Evolutionary conservation across 2,329 filamentous ascomycete genomes (phyloP), one percentile per base, ranked within the genome.

Genomic region (Diaporthe ilicicola): DNA sequence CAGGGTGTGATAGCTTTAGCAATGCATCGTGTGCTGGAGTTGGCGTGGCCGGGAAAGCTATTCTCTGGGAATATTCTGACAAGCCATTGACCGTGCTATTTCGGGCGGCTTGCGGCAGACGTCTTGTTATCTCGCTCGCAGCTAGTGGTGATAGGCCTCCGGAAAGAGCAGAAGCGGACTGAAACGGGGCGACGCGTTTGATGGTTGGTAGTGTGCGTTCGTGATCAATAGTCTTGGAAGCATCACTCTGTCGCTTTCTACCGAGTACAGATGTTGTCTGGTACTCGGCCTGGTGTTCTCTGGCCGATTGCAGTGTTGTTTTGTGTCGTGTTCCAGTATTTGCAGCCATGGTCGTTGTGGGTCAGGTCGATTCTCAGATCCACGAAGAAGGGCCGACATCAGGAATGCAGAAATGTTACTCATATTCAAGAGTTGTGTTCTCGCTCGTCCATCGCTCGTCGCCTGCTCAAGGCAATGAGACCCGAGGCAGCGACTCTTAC

Each of bases 1-100:
- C 82, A 1, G 87, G 83, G 78, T 94, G 89, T 5, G 86, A 85
- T 37, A 95, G 83, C 17, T 86, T 89, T 22, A 94, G 84, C 69
- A 87, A 82, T 10, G 87, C 85, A 74, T 91, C 88, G 34, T 79
- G 72, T 15, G 82, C 81, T 4, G 84, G 80, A 1, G 84, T 85
- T 1, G 89, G 89, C 6, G 89, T 91, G 12, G 87, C 84, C 51
- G 84, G 81, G 59, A 89, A 80, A 3, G 76, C 75, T 64, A 81
- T 83, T 64, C 89, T 83, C 76, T 92, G 90, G 0, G 88, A 87
- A 76, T 90, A 90, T 72, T 90, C 87, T 19, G 86, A 86, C 3
- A 80, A 15, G 19, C 37, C 51, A 32, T 66, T 53, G 29, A 61
- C 42, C 2, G 80, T 68, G 29, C 62, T 27, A 17, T 34, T 54